phyloP scores from a whole-genome alignment of 2,329 filamentous ascomycete species.

The Pezizomycotina sp. region DNA sequence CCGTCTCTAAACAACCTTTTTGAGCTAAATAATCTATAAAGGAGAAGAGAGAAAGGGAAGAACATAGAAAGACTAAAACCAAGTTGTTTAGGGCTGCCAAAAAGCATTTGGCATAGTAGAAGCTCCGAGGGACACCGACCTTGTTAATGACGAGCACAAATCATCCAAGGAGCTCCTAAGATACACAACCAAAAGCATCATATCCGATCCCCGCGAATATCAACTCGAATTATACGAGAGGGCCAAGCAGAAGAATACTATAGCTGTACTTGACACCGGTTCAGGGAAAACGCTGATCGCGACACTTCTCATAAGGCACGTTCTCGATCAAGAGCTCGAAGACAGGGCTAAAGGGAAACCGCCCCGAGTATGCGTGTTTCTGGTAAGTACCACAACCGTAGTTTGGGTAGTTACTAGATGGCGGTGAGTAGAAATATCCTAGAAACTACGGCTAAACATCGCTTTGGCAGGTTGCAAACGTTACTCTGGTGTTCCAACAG shows the following conservation, averaged over 20 bases:
- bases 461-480: slow-evolving; percentile 53
- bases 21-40: neutral
- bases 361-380: slow-evolving; percentile 62
- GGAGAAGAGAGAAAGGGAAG: no score
- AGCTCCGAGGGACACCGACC: no score
- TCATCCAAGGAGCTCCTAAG: no score
- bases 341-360: slow-evolving; percentile 43
- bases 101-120: no score
- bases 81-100: no score
- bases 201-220: slow-evolving; percentile 69
- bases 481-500: slow-evolving; percentile 82
- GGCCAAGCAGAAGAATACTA: slow-evolving; percentile 70
- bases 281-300: slow-evolving; percentile 96
- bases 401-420: neutral
- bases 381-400: slow-evolving; percentile 37
- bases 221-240: slow-evolving; percentile 81
- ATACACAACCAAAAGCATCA: slow-evolving; percentile 37
- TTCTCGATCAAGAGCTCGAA: slow-evolving; percentile 61
- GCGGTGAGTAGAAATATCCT: neutral
- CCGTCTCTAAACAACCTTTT: neutral
- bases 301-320: slow-evolving; percentile 61
- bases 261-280: slow-evolving; percentile 87
- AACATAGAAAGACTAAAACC: no score
- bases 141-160: no score
- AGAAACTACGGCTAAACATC: slow-evolving; percentile 20